Base-by-base conservation (phyloP, 75 land plant genomes). In the Sequoiadendron giganteum region DNA sequence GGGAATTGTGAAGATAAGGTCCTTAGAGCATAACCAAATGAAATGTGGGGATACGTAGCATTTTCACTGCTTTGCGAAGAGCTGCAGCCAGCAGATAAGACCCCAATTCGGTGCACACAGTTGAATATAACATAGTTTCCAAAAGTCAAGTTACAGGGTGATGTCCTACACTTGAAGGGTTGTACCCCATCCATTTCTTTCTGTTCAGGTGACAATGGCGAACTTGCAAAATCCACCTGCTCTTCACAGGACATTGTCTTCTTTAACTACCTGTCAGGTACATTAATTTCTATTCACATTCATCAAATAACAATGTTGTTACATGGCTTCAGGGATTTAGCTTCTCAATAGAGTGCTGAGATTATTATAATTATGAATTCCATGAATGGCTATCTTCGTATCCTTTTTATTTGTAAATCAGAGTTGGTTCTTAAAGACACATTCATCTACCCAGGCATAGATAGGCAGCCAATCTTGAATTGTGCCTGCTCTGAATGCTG, bases 261-360 rank as follows among this genome's bases (percentile, higher is more conserved):
- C 84, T 47, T 48, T 82, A 11, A 82, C 52, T 47, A n/a, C 84
- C 13, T 82, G 84, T 48, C 84, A 82, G 84, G 84, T 82, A 47
- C 84, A 40, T 79, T 79, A 1, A 39, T 48, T 81, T 28, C 49
- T 43, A 45, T 25, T 48, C n/a, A 45, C 52, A 82, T n/a, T 82
- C 1, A 42, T 10, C 21, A 16, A 42, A 11, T 47, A 40, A 15
- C n/a, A 82, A 45, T 45, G 32, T 38, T 28, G 15, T 45, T 8
- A 43, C 9, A 39, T 76, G 78, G 38, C 34, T 34, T 11, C 39
- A 55, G 16, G 56, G 54, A 52, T 21, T 19, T 21, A 19, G 21
- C 21, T 58, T 18, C 25, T 58, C 7, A 58, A 58, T 19, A 21
- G 25, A 19, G 65, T 58, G 21, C 65, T 58, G 65, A 58, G 65